Evolutionary conservation across 139 green algal genomes (phyloP).

Genomic region (Coelastrella sp.): DNA sequence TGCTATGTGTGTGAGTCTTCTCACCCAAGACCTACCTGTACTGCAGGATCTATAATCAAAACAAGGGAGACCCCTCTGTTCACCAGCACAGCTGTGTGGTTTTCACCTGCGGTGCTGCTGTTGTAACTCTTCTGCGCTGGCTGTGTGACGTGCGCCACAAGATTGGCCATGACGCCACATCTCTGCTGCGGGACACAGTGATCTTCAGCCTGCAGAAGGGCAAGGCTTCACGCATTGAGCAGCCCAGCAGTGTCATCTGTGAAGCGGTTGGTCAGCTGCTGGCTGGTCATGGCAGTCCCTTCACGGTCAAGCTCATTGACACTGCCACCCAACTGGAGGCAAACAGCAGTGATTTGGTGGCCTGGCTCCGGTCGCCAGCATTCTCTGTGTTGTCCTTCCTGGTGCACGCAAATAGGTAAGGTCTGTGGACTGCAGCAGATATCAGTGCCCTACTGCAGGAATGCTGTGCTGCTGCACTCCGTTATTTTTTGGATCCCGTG

Average conservation of each 20-base stretch:
- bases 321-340: slow-evolving; percentile 55
- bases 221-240: slow-evolving; percentile 46
- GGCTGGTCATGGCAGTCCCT: slow-evolving; percentile 58
- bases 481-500: too few relatives aligned
- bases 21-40: too few relatives aligned
- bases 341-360: slow-evolving; percentile 23
- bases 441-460: not conserved
- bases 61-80: slow-evolving; percentile 45
- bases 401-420: slow-evolving; percentile 44
- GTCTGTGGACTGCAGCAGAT: too few relatives aligned
- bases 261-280: slow-evolving; percentile 50
- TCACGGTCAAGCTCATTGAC: slow-evolving; percentile 51
- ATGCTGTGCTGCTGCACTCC: not conserved
- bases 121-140: slow-evolving; percentile 72
- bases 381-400: slow-evolving; percentile 59
- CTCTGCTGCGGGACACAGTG: slow-evolving; percentile 54
- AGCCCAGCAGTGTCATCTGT: slow-evolving; percentile 18
- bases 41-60: slow-evolving; percentile 48
- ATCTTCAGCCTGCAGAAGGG: slow-evolving; percentile 61
- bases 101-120: slow-evolving; percentile 64
- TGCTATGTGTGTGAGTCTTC: too few relatives aligned
- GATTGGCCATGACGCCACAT: slow-evolving; percentile 59
- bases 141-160: slow-evolving; percentile 61
- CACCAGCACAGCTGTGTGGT: slow-evolving; percentile 67
- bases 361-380: slow-evolving; percentile 56